These are phyloP conservation scores for Eimeria tenella DNA, from an alignment of 169 alveolate species.

Conservation along the genomic window DNA sequence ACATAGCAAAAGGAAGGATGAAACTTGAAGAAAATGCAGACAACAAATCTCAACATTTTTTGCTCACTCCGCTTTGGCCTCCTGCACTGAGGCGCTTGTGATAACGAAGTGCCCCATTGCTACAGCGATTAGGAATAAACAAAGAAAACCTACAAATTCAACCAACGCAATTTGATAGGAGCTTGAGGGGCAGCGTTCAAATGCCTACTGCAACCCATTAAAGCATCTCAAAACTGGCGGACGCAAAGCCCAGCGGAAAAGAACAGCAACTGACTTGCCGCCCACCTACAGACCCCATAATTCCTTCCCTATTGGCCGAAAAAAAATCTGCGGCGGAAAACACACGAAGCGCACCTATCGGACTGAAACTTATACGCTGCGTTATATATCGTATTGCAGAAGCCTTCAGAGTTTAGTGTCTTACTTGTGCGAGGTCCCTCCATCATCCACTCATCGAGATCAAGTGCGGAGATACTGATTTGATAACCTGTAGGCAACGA, in stretches of 20 bases:
- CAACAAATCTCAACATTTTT: neutral
- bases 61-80: neutral
- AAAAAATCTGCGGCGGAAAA: constrained; percentile 30
- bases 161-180: neutral
- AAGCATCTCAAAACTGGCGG: neutral
- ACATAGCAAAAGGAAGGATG: neutral
- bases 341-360: too few species aligned
- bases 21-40: neutral
- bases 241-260: neutral
- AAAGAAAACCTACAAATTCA: constrained; percentile 23
- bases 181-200: neutral
- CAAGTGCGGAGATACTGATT: neutral
- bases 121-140: constrained; percentile 54
- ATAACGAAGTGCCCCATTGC: constrained; percentile 54
- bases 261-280: neutral
- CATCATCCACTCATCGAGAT: constrained; percentile 64
- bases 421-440: constrained; percentile 68
- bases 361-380: too few species aligned
- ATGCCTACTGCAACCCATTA: too few species aligned
- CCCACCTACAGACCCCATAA: constrained; percentile 43
- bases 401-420: neutral
- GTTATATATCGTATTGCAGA: neutral
- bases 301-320: constrained; percentile 64
- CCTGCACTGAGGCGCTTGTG: constrained; percentile 11
- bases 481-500: constrained; percentile 41